Base-by-base conservation (phyloP, 2,329 filamentous ascomycete species). In the Rhynchosporium graminicola region DNA sequence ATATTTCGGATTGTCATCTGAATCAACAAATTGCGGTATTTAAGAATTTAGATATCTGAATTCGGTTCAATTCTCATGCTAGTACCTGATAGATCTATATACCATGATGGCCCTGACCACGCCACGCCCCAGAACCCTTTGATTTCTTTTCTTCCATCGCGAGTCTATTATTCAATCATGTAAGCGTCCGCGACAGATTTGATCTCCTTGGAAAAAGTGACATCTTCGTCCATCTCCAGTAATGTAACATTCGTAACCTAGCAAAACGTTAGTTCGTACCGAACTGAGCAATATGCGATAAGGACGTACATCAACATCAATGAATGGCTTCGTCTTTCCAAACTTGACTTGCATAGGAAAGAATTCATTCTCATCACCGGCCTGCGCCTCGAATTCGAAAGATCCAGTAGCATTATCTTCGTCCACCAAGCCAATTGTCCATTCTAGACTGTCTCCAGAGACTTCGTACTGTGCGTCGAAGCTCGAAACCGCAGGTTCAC, bases 291-390 rank as follows among this genome's bases (percentile, higher is more conserved):
- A 20, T 26, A 29, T 15, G 20, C n/a, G n/a, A 7, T 26, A 28
- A 10, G 4, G 15, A 84, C 89, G 88, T 82, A 98, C 94, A 79
- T 97, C 92, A 67, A 99, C 91, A 72, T 97, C 92, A 57, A 98
- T 84, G 76, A 91, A 97, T 33, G 95, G 94, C 63, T 83, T 86
- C 47, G 86, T 84, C 83, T 96, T 97, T 67, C 86, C 88, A 78
- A 99, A 99, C 60, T 87, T 85, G 64, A 98, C 87, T 59, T 85
- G 89, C 93, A 99, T 98, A 0, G 95, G 95, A 87, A 99, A 99
- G 80, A 98, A 98, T 71, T 97, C 93, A 61, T 91, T 88, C 74
- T 98, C 95, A 69, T 93, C 91, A 60, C 87, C 85, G 10, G 91
- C 91, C 75, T 91, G 87, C 1, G 92, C 92, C 77, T 98, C 95